phyloP scores from a whole-genome alignment of 2,329 filamentous ascomycete genomes.

The Ceratocystis huliohia region DNA sequence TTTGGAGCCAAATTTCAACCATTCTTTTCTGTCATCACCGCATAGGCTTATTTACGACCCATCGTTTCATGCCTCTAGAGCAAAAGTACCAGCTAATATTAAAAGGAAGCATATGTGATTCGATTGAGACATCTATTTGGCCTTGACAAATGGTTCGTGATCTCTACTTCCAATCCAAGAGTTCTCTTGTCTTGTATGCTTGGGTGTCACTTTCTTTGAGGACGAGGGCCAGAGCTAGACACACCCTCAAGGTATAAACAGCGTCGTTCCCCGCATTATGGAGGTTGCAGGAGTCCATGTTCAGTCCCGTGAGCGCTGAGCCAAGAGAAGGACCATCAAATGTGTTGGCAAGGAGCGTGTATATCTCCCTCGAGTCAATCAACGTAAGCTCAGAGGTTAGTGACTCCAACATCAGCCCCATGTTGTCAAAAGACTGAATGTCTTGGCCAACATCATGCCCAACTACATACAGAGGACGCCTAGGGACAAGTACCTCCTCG shows the following conservation, averaged over 20 bases:
- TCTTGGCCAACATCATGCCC: slow-evolving; percentile 63
- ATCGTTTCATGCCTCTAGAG: too few relatives aligned
- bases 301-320: slow-evolving; percentile 50
- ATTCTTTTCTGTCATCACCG: too few relatives aligned
- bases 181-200: not conserved
- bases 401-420: slow-evolving; percentile 50
- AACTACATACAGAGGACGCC: slow-evolving; percentile 38
- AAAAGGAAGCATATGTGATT: too few relatives aligned
- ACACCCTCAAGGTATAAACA: slow-evolving; percentile 60
- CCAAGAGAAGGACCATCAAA: slow-evolving; percentile 44
- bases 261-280: slow-evolving; percentile 88
- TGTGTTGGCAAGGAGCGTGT: slow-evolving; percentile 47
- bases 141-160: too few relatives aligned
- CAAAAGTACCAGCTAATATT: too few relatives aligned
- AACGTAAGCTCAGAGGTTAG: slow-evolving; percentile 37
- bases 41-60: too few relatives aligned
- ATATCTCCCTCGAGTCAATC: slow-evolving; percentile 62
- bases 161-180: not conserved
- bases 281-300: slow-evolving; percentile 50
- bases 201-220: not conserved
- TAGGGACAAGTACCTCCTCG: not conserved
- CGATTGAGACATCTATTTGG: too few relatives aligned
- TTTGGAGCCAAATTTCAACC: too few relatives aligned
- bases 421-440: slow-evolving; percentile 48
- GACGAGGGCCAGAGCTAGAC: slow-evolving; percentile 38